Evolutionary conservation across 2,329 filamentous ascomycete genomes (phyloP), one percentile per base, ranked within the genome.

Genomic region (Penicillium oxalicum): DNA sequence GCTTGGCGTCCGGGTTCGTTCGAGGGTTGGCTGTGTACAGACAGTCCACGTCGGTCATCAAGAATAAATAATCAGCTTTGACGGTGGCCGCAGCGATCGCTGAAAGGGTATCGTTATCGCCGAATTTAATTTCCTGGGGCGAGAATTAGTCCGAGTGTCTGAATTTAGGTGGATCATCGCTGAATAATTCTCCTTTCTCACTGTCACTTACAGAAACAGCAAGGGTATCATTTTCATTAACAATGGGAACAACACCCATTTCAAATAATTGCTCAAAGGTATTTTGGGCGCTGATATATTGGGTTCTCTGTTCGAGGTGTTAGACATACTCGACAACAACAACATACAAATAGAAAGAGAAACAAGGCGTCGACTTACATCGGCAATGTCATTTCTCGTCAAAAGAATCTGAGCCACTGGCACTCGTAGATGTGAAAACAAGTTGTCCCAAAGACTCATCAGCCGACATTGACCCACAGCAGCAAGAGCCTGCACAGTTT

Each of bases 11-110:
- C 0, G 89, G 83, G 61, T 95, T 77, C 1, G 82, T 84, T 28
- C 93, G 81, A 1, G 93, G 93, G 61, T 98, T 98, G 70, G 91
- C 93, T 70, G 95, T 90, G 69, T 98, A 98, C 9, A 98, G 77
- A 65, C 91, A 96, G 67, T 98, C 93, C 41, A 98, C 93, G 65
- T 98, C 93, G 1, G 93, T 98, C 93, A 98, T 97, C 55, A 98
- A 79, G 71, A 98, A 98, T 8, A 98, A 78, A 61, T 95, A 88
- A 64, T 98, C 91, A 44, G 93, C 93, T 62, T 95, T 89, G 18
- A 97, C 88, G 90, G 97, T 97, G 57, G 87, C 93, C 1, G 93
- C 89, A 0, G 93, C 95, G 60, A 98, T 96, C 49, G 93, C 93
- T 9, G 90, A 95, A 40, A 98, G 77, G 1, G 93, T 98, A 70